phyloP scores from a whole-genome alignment of 2,329 filamentous ascomycete genomes.

The Dactylellina leptospora region DNA sequence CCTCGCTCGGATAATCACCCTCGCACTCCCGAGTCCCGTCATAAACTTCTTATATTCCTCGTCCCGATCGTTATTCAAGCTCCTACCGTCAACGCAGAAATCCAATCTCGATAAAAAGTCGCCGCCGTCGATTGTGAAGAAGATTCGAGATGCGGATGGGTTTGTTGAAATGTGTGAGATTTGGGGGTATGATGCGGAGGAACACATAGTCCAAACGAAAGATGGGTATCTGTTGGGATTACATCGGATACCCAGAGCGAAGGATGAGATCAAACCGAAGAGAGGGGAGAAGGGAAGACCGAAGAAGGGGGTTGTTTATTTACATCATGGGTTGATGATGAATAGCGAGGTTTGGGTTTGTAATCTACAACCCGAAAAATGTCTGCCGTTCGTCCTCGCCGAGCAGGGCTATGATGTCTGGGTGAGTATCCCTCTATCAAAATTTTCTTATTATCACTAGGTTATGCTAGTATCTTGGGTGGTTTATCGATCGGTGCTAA shows the following conservation, averaged over 20 bases:
- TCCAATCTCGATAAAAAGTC: conserved; percentile 73
- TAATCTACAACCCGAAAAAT: conserved; percentile 83
- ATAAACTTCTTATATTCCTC: conserved; percentile 83
- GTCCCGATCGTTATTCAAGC: conserved; percentile 83
- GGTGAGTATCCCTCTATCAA: conserved; percentile 67
- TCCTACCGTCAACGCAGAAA: conserved; percentile 72
- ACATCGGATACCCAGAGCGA: conserved; percentile 84
- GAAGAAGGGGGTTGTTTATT: conserved; percentile 85
- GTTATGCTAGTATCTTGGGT: too few species aligned
- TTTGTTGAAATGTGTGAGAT: conserved; percentile 93
- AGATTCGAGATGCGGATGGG: conserved; percentile 84
- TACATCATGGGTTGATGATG: conserved; percentile 95
- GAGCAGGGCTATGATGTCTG: conserved; percentile 96
- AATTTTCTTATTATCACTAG: too few species aligned
- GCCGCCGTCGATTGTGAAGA: conserved; percentile 73
- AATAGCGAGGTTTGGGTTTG: conserved; percentile 99
- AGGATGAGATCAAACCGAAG: conserved; percentile 82
- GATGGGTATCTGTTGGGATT: conserved; percentile 93
- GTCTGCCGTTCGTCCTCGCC: conserved; percentile 86
- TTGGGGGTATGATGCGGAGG: conserved; percentile 91
- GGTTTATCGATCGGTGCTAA: too few species aligned
- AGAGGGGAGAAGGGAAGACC: conserved; percentile 70
- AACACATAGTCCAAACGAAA: conserved; percentile 92
- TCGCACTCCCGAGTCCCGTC: conserved; percentile 83
- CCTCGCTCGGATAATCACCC: conserved; percentile 82